A percentile compares a stretch with the other conserved stretches of the same genome.
phyloP scores from a whole-genome alignment of 192 early-diverging fungal species.

The Entomortierella chlamydospora region DNA sequence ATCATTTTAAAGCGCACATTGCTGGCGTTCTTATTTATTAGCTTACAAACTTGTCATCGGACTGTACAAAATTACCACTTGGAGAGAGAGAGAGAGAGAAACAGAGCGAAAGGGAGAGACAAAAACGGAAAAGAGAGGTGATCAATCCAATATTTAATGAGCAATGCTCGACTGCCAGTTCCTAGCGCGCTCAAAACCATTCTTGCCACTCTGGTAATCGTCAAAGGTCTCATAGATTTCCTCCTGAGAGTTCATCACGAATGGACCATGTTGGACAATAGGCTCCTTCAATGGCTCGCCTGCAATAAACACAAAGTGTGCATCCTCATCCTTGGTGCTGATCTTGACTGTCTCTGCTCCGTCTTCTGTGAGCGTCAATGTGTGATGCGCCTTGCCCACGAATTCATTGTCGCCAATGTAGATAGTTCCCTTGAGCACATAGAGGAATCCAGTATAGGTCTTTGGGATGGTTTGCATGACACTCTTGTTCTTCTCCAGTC shows the following conservation, averaged over 20 bases:
- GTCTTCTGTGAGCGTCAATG: slow-evolving; percentile 39
- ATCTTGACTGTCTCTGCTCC: slow-evolving; percentile 35
- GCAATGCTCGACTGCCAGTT: slow-evolving; percentile 56
- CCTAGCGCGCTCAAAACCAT: slow-evolving; percentile 75
- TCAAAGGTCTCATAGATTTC: slow-evolving; percentile 67
- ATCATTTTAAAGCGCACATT: no score
- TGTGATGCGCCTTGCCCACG: slow-evolving; percentile 20
- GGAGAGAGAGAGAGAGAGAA: no score
- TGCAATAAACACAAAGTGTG: slow-evolving; percentile 54
- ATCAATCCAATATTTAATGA: neutral
- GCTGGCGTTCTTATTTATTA: no score
- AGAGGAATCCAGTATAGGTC: slow-evolving; percentile 44
- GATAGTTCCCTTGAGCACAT: slow-evolving; percentile 37
- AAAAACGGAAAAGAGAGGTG: no score
- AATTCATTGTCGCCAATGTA: slow-evolving; percentile 33
- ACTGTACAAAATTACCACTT: no score
- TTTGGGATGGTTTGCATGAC: slow-evolving; percentile 40
- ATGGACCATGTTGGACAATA: slow-evolving; percentile 70
- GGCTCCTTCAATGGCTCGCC: slow-evolving; percentile 66
- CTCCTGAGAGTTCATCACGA: slow-evolving; percentile 73
- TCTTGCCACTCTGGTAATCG: slow-evolving; percentile 71
- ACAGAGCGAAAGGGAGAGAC: no score
- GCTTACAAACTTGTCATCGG: no score
- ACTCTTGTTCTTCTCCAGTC: slow-evolving; percentile 26
- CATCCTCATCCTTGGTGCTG: slow-evolving; percentile 36